phyloP scores from a whole-genome alignment of 1,139 yeast species.

The Ogataea hybrid region DNA sequence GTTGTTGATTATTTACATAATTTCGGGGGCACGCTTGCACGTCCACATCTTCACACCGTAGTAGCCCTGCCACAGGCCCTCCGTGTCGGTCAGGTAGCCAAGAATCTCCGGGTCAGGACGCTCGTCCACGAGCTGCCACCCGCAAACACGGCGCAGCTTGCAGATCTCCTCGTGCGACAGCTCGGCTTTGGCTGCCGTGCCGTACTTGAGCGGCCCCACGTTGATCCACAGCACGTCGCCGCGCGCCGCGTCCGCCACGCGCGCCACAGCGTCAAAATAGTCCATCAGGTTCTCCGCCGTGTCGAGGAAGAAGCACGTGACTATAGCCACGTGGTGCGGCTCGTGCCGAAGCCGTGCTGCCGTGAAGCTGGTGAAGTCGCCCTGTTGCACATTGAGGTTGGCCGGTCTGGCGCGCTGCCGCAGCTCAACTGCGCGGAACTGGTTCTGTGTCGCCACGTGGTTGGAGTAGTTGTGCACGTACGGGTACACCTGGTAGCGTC shows the following conservation, averaged over 20 bases:
- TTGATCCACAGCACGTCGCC: constrained; percentile 64
- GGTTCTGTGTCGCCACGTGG: too few species aligned
- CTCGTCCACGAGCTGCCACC: constrained; percentile 59
- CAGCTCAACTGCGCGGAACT: too few species aligned
- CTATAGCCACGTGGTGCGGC: too few species aligned
- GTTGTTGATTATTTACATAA: neutral
- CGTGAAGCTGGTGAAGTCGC: too few species aligned
- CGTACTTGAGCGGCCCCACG: constrained; percentile 85
- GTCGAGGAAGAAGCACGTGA: too few species aligned
- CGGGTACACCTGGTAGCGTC: too few species aligned
- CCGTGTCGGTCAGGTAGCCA: constrained; percentile 61
- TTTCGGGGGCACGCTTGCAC: constrained; percentile 16
- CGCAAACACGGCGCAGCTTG: constrained; percentile 48
- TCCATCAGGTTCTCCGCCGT: constrained; percentile 80
- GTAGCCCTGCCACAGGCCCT: constrained; percentile 74
- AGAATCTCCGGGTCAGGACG: constrained; percentile 33
- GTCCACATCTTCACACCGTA: constrained; percentile 62
- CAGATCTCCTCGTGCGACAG: constrained; percentile 63
- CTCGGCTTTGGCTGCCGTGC: constrained; percentile 81
- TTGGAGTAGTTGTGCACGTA: too few species aligned
- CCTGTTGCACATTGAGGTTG: too few species aligned
- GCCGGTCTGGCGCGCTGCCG: too few species aligned
- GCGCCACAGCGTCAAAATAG: constrained; percentile 61
- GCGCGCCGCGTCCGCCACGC: constrained; percentile 36
- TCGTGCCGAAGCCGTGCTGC: too few species aligned